These are phyloP conservation scores for Saussurea involucrata DNA, from an alignment of 129 eudicot species.

Conservation along the genomic window DNA sequence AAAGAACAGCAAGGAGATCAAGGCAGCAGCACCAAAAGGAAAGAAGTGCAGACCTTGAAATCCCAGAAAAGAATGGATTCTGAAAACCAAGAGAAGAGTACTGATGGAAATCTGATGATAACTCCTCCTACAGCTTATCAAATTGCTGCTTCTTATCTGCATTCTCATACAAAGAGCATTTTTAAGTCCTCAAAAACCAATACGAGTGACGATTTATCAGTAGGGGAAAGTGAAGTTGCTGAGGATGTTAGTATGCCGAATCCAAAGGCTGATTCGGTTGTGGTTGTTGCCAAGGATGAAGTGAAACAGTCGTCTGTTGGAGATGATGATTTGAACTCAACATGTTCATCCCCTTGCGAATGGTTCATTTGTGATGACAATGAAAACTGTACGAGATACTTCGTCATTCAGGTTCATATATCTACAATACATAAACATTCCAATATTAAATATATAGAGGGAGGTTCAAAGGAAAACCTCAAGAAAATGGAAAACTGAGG, in stretches of 20 bases:
- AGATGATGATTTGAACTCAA: constrained; percentile 61
- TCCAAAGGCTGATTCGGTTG: constrained; percentile 45
- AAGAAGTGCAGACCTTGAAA: constrained; percentile 5
- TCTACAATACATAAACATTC: not conserved
- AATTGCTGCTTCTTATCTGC: constrained; percentile 62
- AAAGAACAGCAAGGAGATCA: constrained; percentile 5
- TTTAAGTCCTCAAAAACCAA: constrained; percentile 29
- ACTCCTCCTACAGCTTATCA: constrained; percentile 50
- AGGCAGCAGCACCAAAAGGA: not conserved
- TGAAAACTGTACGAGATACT: constrained; percentile 56
- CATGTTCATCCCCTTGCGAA: constrained; percentile 73
- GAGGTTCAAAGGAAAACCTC: too few relatives aligned
- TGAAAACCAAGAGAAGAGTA: not conserved
- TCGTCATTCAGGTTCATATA: constrained; percentile 64
- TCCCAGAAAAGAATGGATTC: not conserved
- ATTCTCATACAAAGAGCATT: constrained; percentile 43
- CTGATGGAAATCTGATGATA: constrained; percentile 6
- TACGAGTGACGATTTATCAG: constrained; percentile 7
- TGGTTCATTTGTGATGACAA: constrained; percentile 89
- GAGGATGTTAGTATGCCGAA: constrained; percentile 20
- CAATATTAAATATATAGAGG: not conserved
- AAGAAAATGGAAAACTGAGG: too few relatives aligned
- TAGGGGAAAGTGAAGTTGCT: not conserved
- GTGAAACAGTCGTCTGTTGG: constrained; percentile 57
- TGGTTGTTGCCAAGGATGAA: constrained; percentile 66